phyloP scores from a whole-genome alignment of 805 yeast species.

The Lipomyces oligophaga region DNA sequence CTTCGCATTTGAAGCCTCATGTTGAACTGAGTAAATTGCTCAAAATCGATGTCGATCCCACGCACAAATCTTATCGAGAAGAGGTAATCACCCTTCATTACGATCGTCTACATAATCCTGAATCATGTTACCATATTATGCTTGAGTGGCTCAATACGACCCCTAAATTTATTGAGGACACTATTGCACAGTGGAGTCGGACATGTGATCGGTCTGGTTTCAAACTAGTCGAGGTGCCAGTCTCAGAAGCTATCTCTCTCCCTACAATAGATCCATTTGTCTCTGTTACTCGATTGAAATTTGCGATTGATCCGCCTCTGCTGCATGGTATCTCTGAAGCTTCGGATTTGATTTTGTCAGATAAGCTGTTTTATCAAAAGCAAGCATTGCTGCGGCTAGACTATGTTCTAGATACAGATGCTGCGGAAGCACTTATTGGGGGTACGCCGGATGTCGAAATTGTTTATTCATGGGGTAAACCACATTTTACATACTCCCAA shows the following conservation, averaged over 20 bases:
- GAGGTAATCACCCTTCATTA: slow-evolving; percentile 81
- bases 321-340: slow-evolving; percentile 7
- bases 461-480: slow-evolving; percentile 86
- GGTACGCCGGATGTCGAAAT: slow-evolving; percentile 52
- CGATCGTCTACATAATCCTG: slow-evolving; percentile 90
- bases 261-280: slow-evolving; percentile 83
- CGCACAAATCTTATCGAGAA: slow-evolving; percentile 63
- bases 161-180: slow-evolving; percentile 76
- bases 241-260: slow-evolving; percentile 76
- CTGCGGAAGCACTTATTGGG: slow-evolving; percentile 44
- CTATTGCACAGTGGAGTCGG: slow-evolving; percentile 71
- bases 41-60: slow-evolving; percentile 70
- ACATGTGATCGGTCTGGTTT: slow-evolving; percentile 83
- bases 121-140: slow-evolving; percentile 86
- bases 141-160: slow-evolving; percentile 93
- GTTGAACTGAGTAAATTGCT: slow-evolving; percentile 66
- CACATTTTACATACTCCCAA: slow-evolving; percentile 76
- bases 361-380: slow-evolving; percentile 71
- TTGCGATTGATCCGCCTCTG: slow-evolving; percentile 72
- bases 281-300: slow-evolving; percentile 65
- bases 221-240: slow-evolving; percentile 79
- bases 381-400: slow-evolving; percentile 65
- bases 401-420: slow-evolving; percentile 76
- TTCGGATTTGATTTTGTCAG: slow-evolving; percentile 14
- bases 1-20: slow-evolving; percentile 15